A percentile compares a stretch with the other conserved stretches of the same genome.
phyloP scores from a whole-genome alignment of 306 rosid genomes.

The Rubus parviflorus region DNA sequence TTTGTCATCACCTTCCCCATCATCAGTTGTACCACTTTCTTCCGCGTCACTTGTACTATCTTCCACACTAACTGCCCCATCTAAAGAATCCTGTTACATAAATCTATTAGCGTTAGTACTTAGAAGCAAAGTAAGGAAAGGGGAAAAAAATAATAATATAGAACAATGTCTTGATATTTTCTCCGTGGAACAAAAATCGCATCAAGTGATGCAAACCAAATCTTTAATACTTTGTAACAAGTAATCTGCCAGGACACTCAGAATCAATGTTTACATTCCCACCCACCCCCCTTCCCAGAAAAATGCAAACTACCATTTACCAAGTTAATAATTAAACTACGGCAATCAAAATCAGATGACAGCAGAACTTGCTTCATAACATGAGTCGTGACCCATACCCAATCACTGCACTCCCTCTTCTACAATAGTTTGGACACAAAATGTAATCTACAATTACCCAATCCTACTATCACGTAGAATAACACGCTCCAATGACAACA shows the following conservation, averaged over 20 bases:
- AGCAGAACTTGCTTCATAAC: background rate
- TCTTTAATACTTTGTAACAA: background rate
- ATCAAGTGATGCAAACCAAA: background rate
- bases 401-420: background rate
- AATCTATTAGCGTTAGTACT: constrained; percentile 30
- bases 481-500: background rate
- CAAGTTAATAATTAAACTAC: no score
- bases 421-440: background rate
- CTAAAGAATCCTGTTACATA: constrained; percentile 67
- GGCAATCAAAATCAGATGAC: background rate
- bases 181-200: background rate
- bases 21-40: constrained; percentile 35
- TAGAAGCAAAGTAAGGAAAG: background rate
- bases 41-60: constrained; percentile 35
- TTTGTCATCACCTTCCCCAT: constrained; percentile 49
- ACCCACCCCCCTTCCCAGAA: background rate
- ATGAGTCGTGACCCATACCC: background rate
- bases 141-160: constrained; percentile 1
- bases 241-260: background rate
- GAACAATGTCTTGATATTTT: background rate
- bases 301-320: background rate
- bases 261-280: background rate
- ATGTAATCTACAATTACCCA: background rate
- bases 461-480: background rate
- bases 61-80: constrained; percentile 47